Percentiles rank a stretch among this genome's conserved stretches.
These are phyloP conservation scores for Polysphondylium violaceum DNA, from an alignment of 78 protist genomes.

Conservation along the genomic window DNA sequence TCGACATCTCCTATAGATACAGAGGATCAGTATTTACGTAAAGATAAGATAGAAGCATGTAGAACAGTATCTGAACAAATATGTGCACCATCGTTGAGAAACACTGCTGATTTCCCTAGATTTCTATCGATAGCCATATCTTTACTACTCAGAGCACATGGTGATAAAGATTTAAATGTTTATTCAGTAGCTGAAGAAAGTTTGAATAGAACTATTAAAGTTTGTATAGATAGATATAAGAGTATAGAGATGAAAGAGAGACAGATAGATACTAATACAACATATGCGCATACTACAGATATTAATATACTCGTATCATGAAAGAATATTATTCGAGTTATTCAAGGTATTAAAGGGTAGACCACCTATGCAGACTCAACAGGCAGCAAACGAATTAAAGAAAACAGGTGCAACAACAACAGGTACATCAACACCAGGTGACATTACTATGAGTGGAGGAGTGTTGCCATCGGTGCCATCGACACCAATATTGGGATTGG, in stretches of 20 bases:
- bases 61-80: constrained; percentile 70
- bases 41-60: constrained; percentile 79
- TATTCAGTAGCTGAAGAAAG: constrained; percentile 83
- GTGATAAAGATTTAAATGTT: constrained; percentile 82
- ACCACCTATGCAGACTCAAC: constrained; percentile 8
- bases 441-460: too few relatives aligned
- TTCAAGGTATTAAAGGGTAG: constrained; percentile 73
- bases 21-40: constrained; percentile 40
- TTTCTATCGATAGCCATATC: constrained; percentile 71
- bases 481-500: neutral
- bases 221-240: constrained; percentile 8
- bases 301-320: constrained; percentile 74
- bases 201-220: constrained; percentile 80
- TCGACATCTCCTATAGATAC: constrained; percentile 40
- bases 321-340: constrained; percentile 78
- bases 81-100: constrained; percentile 74
- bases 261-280: neutral
- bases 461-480: constrained; percentile 9
- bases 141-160: constrained; percentile 72
- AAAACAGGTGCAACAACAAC: neutral
- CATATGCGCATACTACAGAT: constrained; percentile 10
- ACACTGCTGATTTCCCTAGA: constrained; percentile 76
- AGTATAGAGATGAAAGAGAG: too few relatives aligned
- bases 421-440: too few relatives aligned
- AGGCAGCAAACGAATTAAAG: neutral